These are phyloP conservation scores for Bombardia bombarda DNA, from an alignment of 495 filamentous ascomycete genomes.

Conservation along the genomic window DNA sequence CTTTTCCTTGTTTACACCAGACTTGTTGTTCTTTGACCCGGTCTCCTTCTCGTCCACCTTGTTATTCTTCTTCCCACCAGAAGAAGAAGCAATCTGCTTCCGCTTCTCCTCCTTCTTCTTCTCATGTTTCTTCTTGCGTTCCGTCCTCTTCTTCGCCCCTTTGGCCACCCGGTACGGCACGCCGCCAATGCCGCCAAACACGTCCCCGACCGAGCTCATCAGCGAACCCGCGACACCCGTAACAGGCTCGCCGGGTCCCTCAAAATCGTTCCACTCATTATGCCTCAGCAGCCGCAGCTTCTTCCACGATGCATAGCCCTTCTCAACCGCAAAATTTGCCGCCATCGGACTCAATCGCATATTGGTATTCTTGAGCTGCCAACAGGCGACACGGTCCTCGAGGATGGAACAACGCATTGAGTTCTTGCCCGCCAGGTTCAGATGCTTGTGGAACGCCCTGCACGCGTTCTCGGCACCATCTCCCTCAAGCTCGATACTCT, in stretches of 20 bases:
- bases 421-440: constrained; percentile 46
- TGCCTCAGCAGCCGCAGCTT: constrained; percentile 60
- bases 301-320: constrained; percentile 51
- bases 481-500: constrained; percentile 57
- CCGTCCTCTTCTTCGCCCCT: constrained; percentile 39
- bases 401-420: constrained; percentile 65
- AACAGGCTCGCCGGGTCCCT: constrained; percentile 66
- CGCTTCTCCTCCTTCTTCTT: constrained; percentile 35
- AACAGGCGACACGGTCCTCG: constrained; percentile 55
- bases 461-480: constrained; percentile 69
- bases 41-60: not conserved
- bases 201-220: constrained; percentile 41
- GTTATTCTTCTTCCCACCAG: constrained; percentile 5
- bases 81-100: constrained; percentile 10
- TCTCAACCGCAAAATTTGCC: constrained; percentile 53
- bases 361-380: constrained; percentile 52
- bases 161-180: constrained; percentile 51
- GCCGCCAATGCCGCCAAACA: constrained; percentile 49
- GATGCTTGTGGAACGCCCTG: constrained; percentile 55
- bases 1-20: not conserved
- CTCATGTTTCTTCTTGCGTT: constrained; percentile 31
- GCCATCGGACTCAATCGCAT: constrained; percentile 58
- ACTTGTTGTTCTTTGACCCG: no score
- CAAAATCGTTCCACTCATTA: constrained; percentile 72
- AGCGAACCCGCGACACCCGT: constrained; percentile 55